phyloP scores from a whole-genome alignment of 495 filamentous ascomycete genomes.

The Tuber aestivum region DNA sequence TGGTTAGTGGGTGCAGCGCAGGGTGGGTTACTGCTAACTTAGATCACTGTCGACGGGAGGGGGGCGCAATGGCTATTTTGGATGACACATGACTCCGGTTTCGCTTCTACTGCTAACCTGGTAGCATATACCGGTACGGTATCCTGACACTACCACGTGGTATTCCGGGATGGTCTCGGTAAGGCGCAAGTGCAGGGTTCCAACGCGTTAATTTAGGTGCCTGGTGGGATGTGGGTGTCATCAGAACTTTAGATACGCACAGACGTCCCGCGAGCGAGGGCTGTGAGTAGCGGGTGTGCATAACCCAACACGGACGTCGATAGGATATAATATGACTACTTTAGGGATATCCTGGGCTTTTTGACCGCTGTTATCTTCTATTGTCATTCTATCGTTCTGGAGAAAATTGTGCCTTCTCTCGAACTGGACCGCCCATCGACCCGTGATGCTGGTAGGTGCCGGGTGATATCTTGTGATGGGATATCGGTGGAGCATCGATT shows the following conservation, averaged over 20 bases:
- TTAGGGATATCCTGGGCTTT: background rate
- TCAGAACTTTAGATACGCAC: background rate
- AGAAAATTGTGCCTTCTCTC: background rate
- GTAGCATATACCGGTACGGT: background rate
- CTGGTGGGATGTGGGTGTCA: background rate
- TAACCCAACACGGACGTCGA: background rate
- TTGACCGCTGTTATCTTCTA: background rate
- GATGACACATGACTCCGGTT: background rate
- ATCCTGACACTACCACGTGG: too few species aligned
- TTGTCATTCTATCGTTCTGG: background rate
- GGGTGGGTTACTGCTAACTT: background rate
- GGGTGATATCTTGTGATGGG: background rate
- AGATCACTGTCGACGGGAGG: background rate
- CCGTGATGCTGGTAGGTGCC: background rate
- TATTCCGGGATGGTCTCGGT: background rate
- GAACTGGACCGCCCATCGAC: too few species aligned
- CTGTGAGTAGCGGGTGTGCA: background rate
- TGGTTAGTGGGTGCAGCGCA: background rate
- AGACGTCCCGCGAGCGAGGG: background rate
- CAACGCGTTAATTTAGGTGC: background rate
- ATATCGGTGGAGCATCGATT: background rate
- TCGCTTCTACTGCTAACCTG: background rate
- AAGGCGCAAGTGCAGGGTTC: background rate
- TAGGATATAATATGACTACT: background rate
- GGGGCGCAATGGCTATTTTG: background rate